Percentiles rank a stretch among this genome's conserved stretches.
Conservation (phyloP, 2,329 filamentous ascomycete species). For the Fusarium hainanense region DNA sequence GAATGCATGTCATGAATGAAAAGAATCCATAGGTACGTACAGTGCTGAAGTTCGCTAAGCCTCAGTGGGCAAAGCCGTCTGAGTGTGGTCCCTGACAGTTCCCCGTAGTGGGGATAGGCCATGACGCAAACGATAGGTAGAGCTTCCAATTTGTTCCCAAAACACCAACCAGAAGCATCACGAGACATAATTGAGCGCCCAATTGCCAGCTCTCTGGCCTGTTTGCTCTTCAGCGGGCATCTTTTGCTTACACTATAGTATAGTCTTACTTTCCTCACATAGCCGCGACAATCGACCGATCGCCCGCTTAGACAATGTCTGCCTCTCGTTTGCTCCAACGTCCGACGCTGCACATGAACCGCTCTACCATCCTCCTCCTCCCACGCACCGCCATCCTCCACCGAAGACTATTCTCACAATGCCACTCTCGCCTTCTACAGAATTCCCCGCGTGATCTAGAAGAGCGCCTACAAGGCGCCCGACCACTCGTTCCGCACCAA, state of each 20-base stretch:
- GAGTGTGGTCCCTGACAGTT: constrained; percentile 1
- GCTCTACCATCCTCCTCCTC: constrained; percentile 10
- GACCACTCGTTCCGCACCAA: constrained; percentile 48
- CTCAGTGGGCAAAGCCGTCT: neutral
- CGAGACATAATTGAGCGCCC: constrained; percentile 15
- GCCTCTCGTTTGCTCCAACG: constrained; percentile 37
- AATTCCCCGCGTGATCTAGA: constrained; percentile 40
- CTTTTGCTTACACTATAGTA: neutral
- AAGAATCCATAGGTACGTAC: neutral
- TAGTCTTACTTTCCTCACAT: neutral
- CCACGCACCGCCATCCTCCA: constrained; percentile 11
- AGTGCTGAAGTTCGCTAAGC: constrained; percentile 7
- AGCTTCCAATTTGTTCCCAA: constrained; percentile 6
- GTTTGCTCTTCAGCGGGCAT: neutral
- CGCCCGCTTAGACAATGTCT: constrained; percentile 28
- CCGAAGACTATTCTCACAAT: constrained; percentile 42
- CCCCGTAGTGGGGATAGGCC: constrained; percentile 1
- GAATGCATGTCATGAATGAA: neutral
- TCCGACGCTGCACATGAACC: neutral
- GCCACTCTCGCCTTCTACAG: constrained; percentile 30
- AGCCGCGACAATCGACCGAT: neutral
- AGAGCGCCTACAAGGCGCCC: constrained; percentile 43
- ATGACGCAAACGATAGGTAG: constrained; percentile 33
- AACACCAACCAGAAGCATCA: constrained; percentile 20
- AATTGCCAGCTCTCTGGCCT: constrained; percentile 2